These are phyloP conservation scores for Linnemannia hyalina DNA, from an alignment of 192 early-diverging fungal species.

Conservation along the genomic window DNA sequence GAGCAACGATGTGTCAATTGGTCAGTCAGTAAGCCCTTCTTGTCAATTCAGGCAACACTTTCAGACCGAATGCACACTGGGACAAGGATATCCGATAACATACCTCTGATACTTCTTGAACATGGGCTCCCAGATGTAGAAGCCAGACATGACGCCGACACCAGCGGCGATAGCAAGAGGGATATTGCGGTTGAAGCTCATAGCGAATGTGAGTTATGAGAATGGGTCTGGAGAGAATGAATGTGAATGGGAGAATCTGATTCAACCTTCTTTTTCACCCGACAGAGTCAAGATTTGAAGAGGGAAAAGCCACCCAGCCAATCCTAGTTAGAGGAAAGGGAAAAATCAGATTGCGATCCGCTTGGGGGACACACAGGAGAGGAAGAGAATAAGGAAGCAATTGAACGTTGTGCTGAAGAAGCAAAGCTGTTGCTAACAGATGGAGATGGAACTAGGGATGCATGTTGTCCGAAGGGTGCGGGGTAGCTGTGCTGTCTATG, in stretches of 20 bases:
- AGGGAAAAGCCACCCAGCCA: constrained; percentile 7
- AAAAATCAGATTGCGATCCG: background rate
- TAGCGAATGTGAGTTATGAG: background rate
- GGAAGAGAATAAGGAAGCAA: background rate
- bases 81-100: background rate
- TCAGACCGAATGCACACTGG: background rate
- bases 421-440: background rate
- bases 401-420: background rate
- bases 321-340: background rate
- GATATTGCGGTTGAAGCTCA: constrained; percentile 46
- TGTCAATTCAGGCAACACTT: background rate
- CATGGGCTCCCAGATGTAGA: constrained; percentile 52
- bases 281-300: background rate
- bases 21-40: background rate
- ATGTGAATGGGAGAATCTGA: constrained; percentile 11
- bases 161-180: constrained; percentile 35
- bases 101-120: constrained; percentile 53
- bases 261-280: constrained; percentile 14
- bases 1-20: background rate
- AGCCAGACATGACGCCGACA: constrained; percentile 47
- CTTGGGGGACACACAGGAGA: background rate
- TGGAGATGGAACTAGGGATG: background rate
- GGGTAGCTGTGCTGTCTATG: background rate
- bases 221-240: background rate
- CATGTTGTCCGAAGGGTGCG: background rate